Base-by-base conservation (phyloP, 2,329 filamentous ascomycete genomes). In the Aspergillus tanneri region DNA sequence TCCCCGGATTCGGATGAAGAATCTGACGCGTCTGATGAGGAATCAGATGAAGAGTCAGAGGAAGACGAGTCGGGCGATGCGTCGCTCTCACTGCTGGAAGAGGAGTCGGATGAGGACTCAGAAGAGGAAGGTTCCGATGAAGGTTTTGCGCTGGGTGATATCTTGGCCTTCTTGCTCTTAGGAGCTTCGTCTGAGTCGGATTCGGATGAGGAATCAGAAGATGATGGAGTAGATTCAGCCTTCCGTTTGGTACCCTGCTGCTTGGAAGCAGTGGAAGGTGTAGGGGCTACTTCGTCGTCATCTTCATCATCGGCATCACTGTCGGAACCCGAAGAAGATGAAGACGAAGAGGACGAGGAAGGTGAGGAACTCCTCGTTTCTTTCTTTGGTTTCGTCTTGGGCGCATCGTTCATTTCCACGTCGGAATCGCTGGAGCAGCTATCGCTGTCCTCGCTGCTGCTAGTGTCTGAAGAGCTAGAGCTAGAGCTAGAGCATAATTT, bases 221-320 rank as follows among this genome's bases (percentile, higher is more conserved):
- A 63, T 9, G 64, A 67, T 30, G 68, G 75, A 54, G 66, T 72
- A 8, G 69, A 67, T 41, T 70, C 68, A 6, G 80, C 80, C 71
- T 86, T 85, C 48, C 82, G 78, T 69, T 86, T 85, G 49, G 79
- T 62, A 2, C 70, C 70, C 23, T 78, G 77, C 12, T 28, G 19
- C 21, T 43, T 18, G 7, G 59, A 41, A 16, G 62, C 49, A 14
- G 65, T 52, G 25, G 61, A 59, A 14, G 75, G 73, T 4, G 56
- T 44, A 19, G 58, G 50, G 8, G 75, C 73, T 14, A 22, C 28
- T 66, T 82, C 80, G 28, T 81, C 76, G 62, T 77, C 73, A 27
- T 73, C 69, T 55, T 79, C 76, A 48, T 77, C 75, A 49, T 78
- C 76, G 6, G 75, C 71, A 55, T 79, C 77, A 52, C 75, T 78